These are phyloP conservation scores for Trichoderma sp. DNA, from an alignment of 2,329 filamentous ascomycete species.

Conservation along the genomic window DNA sequence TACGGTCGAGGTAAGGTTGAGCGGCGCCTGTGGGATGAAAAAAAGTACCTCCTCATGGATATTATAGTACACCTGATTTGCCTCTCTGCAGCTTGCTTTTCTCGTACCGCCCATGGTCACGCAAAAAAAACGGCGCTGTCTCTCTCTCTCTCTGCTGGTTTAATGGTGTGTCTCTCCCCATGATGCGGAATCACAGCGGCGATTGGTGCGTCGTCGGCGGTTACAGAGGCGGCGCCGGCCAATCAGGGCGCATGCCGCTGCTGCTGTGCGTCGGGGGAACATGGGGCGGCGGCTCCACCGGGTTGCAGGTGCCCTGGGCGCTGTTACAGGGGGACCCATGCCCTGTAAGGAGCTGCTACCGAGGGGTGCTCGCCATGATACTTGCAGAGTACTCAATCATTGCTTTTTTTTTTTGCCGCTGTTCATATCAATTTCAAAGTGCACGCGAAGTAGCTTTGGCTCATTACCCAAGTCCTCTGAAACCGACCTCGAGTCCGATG, in stretches of 20 bases:
- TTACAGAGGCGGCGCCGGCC: constrained; percentile 40
- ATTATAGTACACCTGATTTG: no score
- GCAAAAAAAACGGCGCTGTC: constrained; percentile 7
- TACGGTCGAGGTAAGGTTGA: neutral
- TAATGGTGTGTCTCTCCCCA: neutral
- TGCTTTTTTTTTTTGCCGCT: no score
- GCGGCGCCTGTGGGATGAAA: no score
- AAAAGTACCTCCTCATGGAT: no score
- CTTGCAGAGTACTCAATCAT: no score
- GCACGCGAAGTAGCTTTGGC: neutral
- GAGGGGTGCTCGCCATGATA: no score
- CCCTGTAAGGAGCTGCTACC: no score
- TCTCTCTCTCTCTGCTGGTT: neutral
- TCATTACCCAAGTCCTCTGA: no score
- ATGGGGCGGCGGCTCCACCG: neutral
- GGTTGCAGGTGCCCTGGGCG: neutral
- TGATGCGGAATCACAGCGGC: constrained; percentile 27
- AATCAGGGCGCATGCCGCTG: constrained; percentile 40
- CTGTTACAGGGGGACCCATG: neutral
- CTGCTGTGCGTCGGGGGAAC: constrained; percentile 18
- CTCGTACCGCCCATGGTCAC: constrained; percentile 11
- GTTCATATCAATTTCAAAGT: neutral
- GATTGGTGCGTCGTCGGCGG: constrained; percentile 45
- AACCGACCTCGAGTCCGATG: neutral
- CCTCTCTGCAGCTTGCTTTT: no score